phyloP scores from a whole-genome alignment of 2,329 filamentous ascomycete species.

The Ascosphaera aggregata region DNA sequence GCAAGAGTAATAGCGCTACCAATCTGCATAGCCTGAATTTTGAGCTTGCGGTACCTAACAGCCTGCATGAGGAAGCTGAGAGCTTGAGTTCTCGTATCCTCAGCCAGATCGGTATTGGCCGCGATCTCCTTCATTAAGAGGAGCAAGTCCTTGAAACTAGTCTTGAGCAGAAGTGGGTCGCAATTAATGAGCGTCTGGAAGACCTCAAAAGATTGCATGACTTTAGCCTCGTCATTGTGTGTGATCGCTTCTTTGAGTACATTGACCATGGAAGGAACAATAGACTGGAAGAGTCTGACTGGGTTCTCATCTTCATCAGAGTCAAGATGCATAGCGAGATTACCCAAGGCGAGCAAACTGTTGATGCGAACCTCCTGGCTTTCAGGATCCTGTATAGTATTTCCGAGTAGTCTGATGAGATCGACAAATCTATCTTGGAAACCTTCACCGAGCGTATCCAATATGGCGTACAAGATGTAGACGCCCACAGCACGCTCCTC shows the following conservation, averaged over 20 bases:
- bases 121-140: slow-evolving; percentile 85
- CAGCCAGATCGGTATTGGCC: slow-evolving; percentile 50
- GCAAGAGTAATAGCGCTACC: slow-evolving; percentile 72
- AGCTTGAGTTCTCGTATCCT: slow-evolving; percentile 73
- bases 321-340: slow-evolving; percentile 68
- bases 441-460: slow-evolving; percentile 67
- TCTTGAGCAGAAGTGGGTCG: slow-evolving; percentile 59
- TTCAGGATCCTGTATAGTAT: slow-evolving; percentile 73
- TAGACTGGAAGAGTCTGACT: slow-evolving; percentile 50
- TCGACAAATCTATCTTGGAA: slow-evolving; percentile 62
- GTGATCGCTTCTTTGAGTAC: slow-evolving; percentile 71
- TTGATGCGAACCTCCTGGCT: slow-evolving; percentile 87
- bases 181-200: slow-evolving; percentile 89
- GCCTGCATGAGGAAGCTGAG: slow-evolving; percentile 85
- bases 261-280: slow-evolving; percentile 70
- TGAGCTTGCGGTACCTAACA: slow-evolving; percentile 80
- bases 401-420: slow-evolving; percentile 62
- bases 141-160: slow-evolving; percentile 73
- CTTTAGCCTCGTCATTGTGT: slow-evolving; percentile 60
- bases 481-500: slow-evolving; percentile 73
- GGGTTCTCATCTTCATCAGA: slow-evolving; percentile 60
- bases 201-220: slow-evolving; percentile 81
- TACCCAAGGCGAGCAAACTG: slow-evolving; percentile 74
- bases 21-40: slow-evolving; percentile 76
- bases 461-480: slow-evolving; percentile 77